Evolutionary conservation across 768 basidiomycete species (phyloP).

Genomic region (Mycena sanguinolenta): DNA sequence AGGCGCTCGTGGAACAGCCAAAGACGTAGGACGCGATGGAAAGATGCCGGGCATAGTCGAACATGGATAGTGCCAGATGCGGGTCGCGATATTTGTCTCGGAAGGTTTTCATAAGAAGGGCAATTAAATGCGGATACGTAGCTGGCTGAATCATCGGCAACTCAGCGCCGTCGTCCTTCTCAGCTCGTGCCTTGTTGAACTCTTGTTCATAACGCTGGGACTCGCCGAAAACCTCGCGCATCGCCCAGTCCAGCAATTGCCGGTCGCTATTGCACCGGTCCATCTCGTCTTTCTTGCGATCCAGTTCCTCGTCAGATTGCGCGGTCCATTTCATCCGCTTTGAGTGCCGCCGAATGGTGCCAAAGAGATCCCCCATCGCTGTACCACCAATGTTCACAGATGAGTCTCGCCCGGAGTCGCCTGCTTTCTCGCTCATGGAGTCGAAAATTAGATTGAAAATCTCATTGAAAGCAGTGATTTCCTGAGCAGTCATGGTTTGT

Average conservation of each 20-base stretch:
- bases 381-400: slow-evolving; percentile 39
- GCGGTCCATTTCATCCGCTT: slow-evolving; percentile 65
- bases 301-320: slow-evolving; percentile 67
- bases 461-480: slow-evolving; percentile 75
- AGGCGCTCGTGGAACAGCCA: slow-evolving; percentile 89
- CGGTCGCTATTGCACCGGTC: slow-evolving; percentile 76
- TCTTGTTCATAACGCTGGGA: slow-evolving; percentile 64
- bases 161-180: slow-evolving; percentile 40
- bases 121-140: slow-evolving; percentile 82
- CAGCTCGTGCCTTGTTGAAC: slow-evolving; percentile 52
- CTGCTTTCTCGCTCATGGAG: slow-evolving; percentile 49
- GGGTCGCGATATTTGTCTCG: slow-evolving; percentile 86
- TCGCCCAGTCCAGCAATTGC: slow-evolving; percentile 81
- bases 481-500: slow-evolving; percentile 77
- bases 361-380: slow-evolving; percentile 64
- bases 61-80: slow-evolving; percentile 84
- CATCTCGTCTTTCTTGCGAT: slow-evolving; percentile 81
- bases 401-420: slow-evolving; percentile 26
- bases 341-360: slow-evolving; percentile 66
- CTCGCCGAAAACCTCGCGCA: slow-evolving; percentile 75
- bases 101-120: slow-evolving; percentile 82
- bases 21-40: slow-evolving; percentile 88
- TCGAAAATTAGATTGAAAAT: slow-evolving; percentile 83
- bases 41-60: slow-evolving; percentile 80
- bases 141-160: slow-evolving; percentile 66